Evolutionary conservation across 441 rosid species (phyloP).

Genomic region (Aleurites moluccanus): DNA sequence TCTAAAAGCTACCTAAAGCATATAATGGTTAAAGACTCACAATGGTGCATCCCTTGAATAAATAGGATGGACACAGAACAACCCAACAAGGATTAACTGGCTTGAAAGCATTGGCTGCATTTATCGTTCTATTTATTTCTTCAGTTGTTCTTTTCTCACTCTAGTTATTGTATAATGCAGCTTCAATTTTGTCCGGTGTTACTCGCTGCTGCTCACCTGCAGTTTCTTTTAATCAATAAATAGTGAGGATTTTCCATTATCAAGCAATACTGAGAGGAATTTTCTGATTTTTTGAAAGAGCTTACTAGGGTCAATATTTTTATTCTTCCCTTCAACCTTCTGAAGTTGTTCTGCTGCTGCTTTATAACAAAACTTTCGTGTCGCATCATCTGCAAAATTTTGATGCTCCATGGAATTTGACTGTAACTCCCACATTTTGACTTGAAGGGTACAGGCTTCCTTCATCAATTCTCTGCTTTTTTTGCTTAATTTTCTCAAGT

Average conservation of each 20-base stretch:
- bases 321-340: constrained; percentile 65
- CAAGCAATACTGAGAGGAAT: constrained; percentile 2
- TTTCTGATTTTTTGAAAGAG: constrained; percentile 19
- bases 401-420: constrained; percentile 25
- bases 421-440: constrained; percentile 34
- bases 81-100: constrained; percentile 88
- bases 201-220: constrained; percentile 48
- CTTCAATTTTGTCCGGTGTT: constrained; percentile 55
- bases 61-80: constrained; percentile 82
- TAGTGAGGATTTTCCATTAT: constrained; percentile 25
- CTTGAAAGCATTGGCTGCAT: constrained; percentile 77
- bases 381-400: constrained; percentile 33
- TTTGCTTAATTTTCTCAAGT: neutral
- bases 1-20: neutral
- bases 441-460: constrained; percentile 31
- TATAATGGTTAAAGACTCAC: constrained; percentile 36
- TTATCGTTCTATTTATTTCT: constrained; percentile 76
- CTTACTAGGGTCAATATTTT: constrained; percentile 64
- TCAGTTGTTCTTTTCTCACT: constrained; percentile 77
- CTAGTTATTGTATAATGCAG: constrained; percentile 80
- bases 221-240: constrained; percentile 23
- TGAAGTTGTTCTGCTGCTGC: constrained; percentile 36
- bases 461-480: constrained; percentile 25
- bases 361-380: constrained; percentile 29
- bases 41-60: constrained; percentile 89